Evolutionary conservation across 257 asterid genomes (phyloP).

Genomic region (Lantana camara): DNA sequence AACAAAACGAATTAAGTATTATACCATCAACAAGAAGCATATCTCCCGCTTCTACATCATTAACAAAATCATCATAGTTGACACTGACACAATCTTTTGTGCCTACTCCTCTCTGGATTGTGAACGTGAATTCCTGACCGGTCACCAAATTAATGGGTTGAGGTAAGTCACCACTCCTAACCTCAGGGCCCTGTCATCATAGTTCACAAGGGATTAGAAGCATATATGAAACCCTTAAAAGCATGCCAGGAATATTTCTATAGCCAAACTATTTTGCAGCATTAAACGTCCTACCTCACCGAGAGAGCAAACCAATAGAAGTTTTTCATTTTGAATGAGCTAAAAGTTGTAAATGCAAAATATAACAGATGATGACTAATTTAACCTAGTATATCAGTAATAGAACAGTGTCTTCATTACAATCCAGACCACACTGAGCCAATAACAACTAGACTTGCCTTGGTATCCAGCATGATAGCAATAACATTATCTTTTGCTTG

Average conservation of each 20-base stretch:
- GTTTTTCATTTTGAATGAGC: background rate
- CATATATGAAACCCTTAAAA: conserved; percentile 8
- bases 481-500: conserved; percentile 91
- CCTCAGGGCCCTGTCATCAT: conserved; percentile 95
- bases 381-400: background rate
- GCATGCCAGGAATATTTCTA: background rate
- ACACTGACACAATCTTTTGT: conserved; percentile 90
- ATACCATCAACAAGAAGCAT: conserved; percentile 98
- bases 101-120: conserved; percentile 96
- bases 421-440: background rate
- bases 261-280: background rate
- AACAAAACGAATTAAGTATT: conserved; percentile 8
- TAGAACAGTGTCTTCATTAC: background rate
- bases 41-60: conserved; percentile 93
- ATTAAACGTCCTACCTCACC: background rate
- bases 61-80: conserved; percentile 97
- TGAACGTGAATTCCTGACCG: conserved; percentile 96
- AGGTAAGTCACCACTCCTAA: conserved; percentile 98
- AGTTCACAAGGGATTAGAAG: conserved; percentile 19
- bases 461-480: conserved; percentile 98
- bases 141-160: conserved; percentile 73
- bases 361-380: background rate
- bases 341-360: background rate
- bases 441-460: conserved; percentile 53
- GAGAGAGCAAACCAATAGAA: background rate